Conservation (phyloP, 805 yeast genomes). For the Yarrowia porcina region DNA sequence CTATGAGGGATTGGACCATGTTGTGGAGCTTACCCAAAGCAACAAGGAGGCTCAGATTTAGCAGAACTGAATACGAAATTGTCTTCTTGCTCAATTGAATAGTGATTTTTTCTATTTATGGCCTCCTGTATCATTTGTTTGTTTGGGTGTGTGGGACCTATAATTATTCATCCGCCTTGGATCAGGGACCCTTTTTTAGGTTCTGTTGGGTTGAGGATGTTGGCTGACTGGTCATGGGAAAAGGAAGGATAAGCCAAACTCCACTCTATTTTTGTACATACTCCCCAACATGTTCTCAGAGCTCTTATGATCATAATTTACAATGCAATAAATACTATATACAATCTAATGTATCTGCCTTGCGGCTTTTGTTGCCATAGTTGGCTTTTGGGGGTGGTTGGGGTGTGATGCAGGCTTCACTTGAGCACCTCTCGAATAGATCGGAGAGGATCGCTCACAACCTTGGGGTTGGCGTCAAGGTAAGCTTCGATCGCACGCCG, state of each 20-base stretch:
- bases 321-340: slow-evolving; percentile 25
- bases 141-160: no score
- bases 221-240: background rate
- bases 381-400: background rate
- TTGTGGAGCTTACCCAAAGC: slow-evolving; percentile 37
- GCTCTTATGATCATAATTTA: slow-evolving; percentile 5
- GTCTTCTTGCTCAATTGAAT: background rate
- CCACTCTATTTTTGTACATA: background rate
- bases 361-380: background rate
- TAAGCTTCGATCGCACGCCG: background rate
- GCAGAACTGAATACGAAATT: background rate
- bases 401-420: background rate
- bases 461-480: slow-evolving; percentile 14
- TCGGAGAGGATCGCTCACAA: slow-evolving; percentile 6
- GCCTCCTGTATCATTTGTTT: background rate
- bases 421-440: slow-evolving; percentile 17
- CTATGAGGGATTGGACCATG: slow-evolving; percentile 58
- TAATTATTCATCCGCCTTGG: slow-evolving; percentile 1
- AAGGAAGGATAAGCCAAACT: background rate
- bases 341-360: slow-evolving; percentile 21
- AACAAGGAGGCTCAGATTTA: slow-evolving; percentile 14
- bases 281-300: background rate
- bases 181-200: background rate
- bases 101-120: background rate
- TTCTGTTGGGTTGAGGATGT: background rate